These are phyloP conservation scores for Eucalyptus fibrosa DNA, from an alignment of 345 rosid genomes.

Conservation along the genomic window DNA sequence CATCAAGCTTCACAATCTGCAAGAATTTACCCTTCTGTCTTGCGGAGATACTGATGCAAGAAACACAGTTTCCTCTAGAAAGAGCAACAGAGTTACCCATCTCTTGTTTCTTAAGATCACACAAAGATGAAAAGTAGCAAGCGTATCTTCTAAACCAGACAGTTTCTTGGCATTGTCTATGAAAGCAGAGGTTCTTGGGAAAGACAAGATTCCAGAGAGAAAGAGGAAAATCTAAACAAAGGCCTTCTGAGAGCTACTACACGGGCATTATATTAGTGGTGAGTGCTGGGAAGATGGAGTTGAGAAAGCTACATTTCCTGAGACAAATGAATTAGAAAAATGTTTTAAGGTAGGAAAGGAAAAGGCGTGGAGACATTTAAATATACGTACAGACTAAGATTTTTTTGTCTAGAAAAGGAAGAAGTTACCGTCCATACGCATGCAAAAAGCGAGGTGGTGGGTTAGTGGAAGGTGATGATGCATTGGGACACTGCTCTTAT, in stretches of 20 bases:
- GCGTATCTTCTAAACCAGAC: background rate
- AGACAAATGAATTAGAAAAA: background rate
- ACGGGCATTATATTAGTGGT: background rate
- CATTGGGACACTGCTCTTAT: background rate
- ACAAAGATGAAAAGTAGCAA: background rate
- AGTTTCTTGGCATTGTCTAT: background rate
- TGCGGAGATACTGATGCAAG: background rate
- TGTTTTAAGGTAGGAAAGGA: background rate
- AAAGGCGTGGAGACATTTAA: background rate
- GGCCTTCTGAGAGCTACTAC: background rate
- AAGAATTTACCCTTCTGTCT: background rate
- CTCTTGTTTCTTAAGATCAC: background rate
- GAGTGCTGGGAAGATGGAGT: background rate
- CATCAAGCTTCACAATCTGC: conserved; percentile 21
- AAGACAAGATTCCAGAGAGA: background rate
- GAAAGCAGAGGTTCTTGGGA: background rate
- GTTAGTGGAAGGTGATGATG: conserved; percentile 3
- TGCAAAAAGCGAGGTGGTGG: conserved; percentile 1
- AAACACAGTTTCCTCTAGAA: background rate
- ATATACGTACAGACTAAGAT: background rate
- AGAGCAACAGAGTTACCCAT: conserved; percentile 7
- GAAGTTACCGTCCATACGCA: background rate
- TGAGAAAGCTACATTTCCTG: background rate
- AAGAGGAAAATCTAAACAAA: background rate
- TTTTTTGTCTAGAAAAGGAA: background rate